phyloP scores from a whole-genome alignment of 2,329 filamentous ascomycete species.

The Sporothrix mexicana region DNA sequence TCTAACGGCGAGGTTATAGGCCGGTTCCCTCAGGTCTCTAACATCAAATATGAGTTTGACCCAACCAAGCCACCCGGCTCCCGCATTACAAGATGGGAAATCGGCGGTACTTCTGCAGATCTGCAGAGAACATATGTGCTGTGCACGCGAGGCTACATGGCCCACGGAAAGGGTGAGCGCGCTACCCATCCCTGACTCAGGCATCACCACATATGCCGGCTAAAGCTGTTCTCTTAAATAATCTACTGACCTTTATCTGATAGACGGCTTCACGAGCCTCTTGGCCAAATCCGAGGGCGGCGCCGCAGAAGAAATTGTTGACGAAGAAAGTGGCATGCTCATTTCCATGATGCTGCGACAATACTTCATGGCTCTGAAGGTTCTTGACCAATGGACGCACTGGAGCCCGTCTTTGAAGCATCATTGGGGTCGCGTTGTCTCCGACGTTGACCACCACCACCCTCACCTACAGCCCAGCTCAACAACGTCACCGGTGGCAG shows the following conservation, averaged over 20 bases:
- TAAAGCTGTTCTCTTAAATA: not conserved
- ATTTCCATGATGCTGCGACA: conserved; percentile 86
- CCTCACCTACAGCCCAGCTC: conserved; percentile 52
- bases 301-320: conserved; percentile 75
- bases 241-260: not conserved
- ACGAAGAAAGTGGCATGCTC: conserved; percentile 84
- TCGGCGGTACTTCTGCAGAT: conserved; percentile 68
- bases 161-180: conserved; percentile 68
- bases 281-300: conserved; percentile 79
- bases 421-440: conserved; percentile 71
- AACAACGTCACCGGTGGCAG: not conserved
- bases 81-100: conserved; percentile 66
- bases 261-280: conserved; percentile 78
- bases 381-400: conserved; percentile 78
- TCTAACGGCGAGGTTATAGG: conserved; percentile 41
- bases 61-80: conserved; percentile 63
- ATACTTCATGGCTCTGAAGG: conserved; percentile 86
- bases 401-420: conserved; percentile 66
- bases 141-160: conserved; percentile 88
- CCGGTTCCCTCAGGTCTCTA: conserved; percentile 84
- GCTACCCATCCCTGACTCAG: not conserved
- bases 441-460: conserved; percentile 61
- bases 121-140: conserved; percentile 70
- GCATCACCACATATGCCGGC: too few relatives aligned
- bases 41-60: conserved; percentile 77